Evolutionary conservation across 1,284 basidiomycete genomes (phyloP), one percentile per base, ranked within the genome.

Genomic region (Pholiota adiposa): DNA sequence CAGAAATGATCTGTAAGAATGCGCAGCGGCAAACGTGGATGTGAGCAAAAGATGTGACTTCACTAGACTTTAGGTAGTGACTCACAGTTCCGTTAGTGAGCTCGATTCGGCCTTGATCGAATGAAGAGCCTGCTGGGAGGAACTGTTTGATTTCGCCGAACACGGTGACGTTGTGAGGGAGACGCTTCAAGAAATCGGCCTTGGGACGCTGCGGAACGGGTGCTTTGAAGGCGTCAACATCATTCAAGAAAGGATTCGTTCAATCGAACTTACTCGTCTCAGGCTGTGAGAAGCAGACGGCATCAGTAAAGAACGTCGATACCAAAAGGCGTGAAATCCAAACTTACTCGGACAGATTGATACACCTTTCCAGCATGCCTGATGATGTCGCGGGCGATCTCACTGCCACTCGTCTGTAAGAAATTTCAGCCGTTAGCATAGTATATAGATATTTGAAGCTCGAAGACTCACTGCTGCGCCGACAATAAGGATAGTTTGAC

Each of bases 401-500:
- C 79, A 18, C 73, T 71, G 16, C 77, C 81, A 51, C 77, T 79
- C 0, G 77, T 77, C 67, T 77, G n/a, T n/a, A 59, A 9, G 27
- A 34, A 49, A 27, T 50, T 2, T 8, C 7, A n/a, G n/a, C 25
- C 60, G 18, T 49, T 34, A 29, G 56, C 14, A 29, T n/a, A n/a
- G n/a, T n/a, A 40, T 38, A n/a, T 14, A 19, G 40, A 56, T 44
- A 5, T 14, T 6, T 1, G 9, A 3, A n/a, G 4, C 0, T 36
- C 8, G 12, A n/a, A 8, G 4, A 68, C 72, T 54, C 41, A 77
- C 74, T 31, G 76, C 75, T 33, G 77, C 77, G 16, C 83, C 82
- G 29, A 84, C 71, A 46, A 84, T 70, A 3, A 84, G 72, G 0
- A 84, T 77, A 2, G 73, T 81, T 64, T 80, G 68, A 51, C 76